These are phyloP conservation scores for Phytophthora cajani DNA, from an alignment of 352 stramenopile genomes.

Conservation along the genomic window DNA sequence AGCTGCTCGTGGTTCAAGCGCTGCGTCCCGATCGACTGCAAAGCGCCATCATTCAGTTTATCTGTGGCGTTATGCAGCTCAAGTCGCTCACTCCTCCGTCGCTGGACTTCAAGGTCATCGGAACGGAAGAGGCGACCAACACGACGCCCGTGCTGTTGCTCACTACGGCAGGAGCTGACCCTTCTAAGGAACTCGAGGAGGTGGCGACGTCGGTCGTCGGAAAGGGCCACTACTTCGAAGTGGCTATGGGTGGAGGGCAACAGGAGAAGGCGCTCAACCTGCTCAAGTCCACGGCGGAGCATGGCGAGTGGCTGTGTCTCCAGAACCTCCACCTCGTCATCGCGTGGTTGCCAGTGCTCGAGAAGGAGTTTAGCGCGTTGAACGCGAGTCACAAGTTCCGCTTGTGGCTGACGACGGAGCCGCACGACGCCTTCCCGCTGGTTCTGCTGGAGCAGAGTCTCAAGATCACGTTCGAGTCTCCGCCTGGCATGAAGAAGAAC, in stretches of 20 bases:
- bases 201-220: slow-evolving; percentile 88
- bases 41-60: slow-evolving; percentile 91
- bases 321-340: slow-evolving; percentile 97
- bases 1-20: slow-evolving; percentile 92
- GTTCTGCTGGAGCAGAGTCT: slow-evolving; percentile 93
- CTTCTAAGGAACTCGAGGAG: slow-evolving; percentile 94
- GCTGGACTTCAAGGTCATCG: slow-evolving; percentile 79
- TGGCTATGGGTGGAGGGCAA: slow-evolving; percentile 95
- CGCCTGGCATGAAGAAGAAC: slow-evolving; percentile 96
- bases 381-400: slow-evolving; percentile 88
- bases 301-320: slow-evolving; percentile 95
- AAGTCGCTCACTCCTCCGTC: slow-evolving; percentile 88
- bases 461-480: slow-evolving; percentile 96
- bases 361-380: slow-evolving; percentile 90
- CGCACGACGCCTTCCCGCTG: slow-evolving; percentile 90
- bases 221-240: slow-evolving; percentile 90
- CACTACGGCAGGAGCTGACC: slow-evolving; percentile 93
- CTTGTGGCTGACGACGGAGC: slow-evolving; percentile 95
- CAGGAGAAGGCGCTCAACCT: slow-evolving; percentile 91
- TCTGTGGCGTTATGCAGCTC: slow-evolving; percentile 86
- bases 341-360: slow-evolving; percentile 92
- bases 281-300: slow-evolving; percentile 73
- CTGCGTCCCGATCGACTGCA: slow-evolving; percentile 92
- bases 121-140: slow-evolving; percentile 72
- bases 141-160: slow-evolving; percentile 91